A percentile compares a stretch with the other conserved stretches of the same genome.
These are phyloP conservation scores for Paradendryphiella salina DNA, from an alignment of 2,329 filamentous ascomycete genomes.

Conservation along the genomic window DNA sequence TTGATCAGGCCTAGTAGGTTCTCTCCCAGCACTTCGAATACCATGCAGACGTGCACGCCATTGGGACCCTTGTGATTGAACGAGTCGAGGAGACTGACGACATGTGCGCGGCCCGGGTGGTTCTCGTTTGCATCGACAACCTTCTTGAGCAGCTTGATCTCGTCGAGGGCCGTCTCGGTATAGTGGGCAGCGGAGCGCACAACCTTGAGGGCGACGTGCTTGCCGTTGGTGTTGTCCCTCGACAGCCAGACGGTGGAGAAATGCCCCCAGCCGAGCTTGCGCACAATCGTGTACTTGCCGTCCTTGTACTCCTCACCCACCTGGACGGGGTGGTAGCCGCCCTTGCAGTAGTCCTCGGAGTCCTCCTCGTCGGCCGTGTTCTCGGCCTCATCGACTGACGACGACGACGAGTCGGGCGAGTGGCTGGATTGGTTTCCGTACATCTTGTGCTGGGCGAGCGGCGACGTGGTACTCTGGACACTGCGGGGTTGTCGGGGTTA, in stretches of 20 bases:
- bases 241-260: conserved; percentile 95
- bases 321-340: conserved; percentile 92
- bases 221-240: conserved; percentile 82
- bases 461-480: conserved; percentile 56
- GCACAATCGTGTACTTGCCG: conserved; percentile 91
- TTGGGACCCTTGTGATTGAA: conserved; percentile 98
- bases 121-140: conserved; percentile 94
- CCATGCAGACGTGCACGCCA: conserved; percentile 97
- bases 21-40: conserved; percentile 96
- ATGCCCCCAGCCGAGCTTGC: conserved; percentile 97
- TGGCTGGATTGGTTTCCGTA: conserved; percentile 64
- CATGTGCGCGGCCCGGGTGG: conserved; percentile 91
- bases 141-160: conserved; percentile 97
- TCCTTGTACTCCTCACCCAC: conserved; percentile 98
- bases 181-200: conserved; percentile 97
- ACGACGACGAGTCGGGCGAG: conserved; percentile 76
- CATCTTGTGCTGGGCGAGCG: conserved; percentile 51
- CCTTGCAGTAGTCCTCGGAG: conserved; percentile 98
- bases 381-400: conserved; percentile 79
- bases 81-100: conserved; percentile 92
- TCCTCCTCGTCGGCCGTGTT: conserved; percentile 98
- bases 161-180: conserved; percentile 97
- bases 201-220: conserved; percentile 97
- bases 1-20: conserved; percentile 95
- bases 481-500: conserved; percentile 34